Conservation (phyloP, 495 filamentous ascomycete genomes). For the Staphylotrichum tortipilum region DNA sequence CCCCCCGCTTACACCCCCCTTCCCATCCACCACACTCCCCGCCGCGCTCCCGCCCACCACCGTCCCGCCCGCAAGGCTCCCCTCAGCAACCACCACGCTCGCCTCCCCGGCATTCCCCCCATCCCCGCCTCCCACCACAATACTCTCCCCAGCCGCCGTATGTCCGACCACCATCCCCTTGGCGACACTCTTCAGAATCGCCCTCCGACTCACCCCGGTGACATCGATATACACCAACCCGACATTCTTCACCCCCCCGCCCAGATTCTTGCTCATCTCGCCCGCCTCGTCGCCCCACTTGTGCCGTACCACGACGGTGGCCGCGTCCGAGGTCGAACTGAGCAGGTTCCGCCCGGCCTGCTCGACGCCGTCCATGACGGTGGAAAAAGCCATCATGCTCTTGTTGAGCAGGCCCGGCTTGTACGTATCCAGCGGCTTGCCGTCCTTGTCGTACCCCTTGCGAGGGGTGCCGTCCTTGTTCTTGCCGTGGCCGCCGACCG, state of each 20-base stretch:
- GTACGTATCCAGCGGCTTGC: slow-evolving; percentile 52
- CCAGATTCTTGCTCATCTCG: slow-evolving; percentile 58
- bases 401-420: slow-evolving; percentile 93
- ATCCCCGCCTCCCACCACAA: slow-evolving; percentile 77
- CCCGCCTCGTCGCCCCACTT: slow-evolving; percentile 79
- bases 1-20: slow-evolving; percentile 15
- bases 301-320: slow-evolving; percentile 73
- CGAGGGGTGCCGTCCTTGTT: slow-evolving; percentile 36
- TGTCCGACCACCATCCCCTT: slow-evolving; percentile 97
- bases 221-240: slow-evolving; percentile 98
- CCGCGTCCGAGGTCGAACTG: slow-evolving; percentile 60
- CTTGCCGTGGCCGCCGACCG: slow-evolving; percentile 53
- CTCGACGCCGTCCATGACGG: slow-evolving; percentile 86
- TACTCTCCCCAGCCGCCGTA: slow-evolving; percentile 72
- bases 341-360: slow-evolving; percentile 71
- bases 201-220: slow-evolving; percentile 76
- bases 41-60: too few species aligned
- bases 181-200: slow-evolving; percentile 84
- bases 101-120: too few species aligned
- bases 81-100: slow-evolving; percentile 57
- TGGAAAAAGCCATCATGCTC: slow-evolving; percentile 91
- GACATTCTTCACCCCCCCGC: slow-evolving; percentile 87
- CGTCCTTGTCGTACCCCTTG: slow-evolving; percentile 54
- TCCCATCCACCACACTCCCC: slow-evolving; percentile 20
- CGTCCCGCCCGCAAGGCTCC: slow-evolving; percentile 63